phyloP scores from a whole-genome alignment of 2,329 filamentous ascomycete genomes.

The Cladosporium austrohemisphaericum region DNA sequence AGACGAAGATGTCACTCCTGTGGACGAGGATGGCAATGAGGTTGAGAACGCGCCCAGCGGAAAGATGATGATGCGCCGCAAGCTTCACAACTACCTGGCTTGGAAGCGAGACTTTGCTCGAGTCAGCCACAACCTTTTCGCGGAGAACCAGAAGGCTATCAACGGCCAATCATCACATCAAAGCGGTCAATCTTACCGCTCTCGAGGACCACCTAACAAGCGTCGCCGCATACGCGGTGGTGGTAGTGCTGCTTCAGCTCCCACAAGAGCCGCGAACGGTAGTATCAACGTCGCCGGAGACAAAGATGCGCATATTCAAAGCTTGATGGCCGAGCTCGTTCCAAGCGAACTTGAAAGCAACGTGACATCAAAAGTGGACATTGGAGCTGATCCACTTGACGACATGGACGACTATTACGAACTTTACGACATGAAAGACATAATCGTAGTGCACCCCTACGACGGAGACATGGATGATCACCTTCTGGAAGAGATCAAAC shows the following conservation, averaged over 20 bases:
- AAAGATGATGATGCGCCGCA: conserved; percentile 84
- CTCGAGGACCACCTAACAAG: conserved; percentile 74
- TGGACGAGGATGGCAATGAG: conserved; percentile 50
- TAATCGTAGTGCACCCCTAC: conserved; percentile 87
- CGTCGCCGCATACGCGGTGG: conserved; percentile 79
- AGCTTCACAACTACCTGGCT: conserved; percentile 76
- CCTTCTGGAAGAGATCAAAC: conserved; percentile 89
- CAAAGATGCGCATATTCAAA: conserved; percentile 74
- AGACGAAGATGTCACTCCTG: conserved; percentile 26
- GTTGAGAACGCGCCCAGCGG: conserved; percentile 59
- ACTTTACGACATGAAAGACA: conserved; percentile 84
- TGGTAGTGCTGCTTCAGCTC: conserved; percentile 54
- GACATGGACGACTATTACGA: conserved; percentile 91
- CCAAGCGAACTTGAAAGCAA: conserved; percentile 72
- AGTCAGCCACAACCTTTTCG: conserved; percentile 73
- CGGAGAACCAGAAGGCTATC: conserved; percentile 74
- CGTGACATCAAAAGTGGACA: conserved; percentile 63
- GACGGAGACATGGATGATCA: conserved; percentile 95
- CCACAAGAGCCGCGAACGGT: conserved; percentile 66
- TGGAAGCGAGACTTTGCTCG: conserved; percentile 90
- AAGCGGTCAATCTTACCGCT: conserved; percentile 48
- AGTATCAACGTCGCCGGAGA: conserved; percentile 77
- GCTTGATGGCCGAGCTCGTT: conserved; percentile 76
- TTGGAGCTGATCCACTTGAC: conserved; percentile 74
- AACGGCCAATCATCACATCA: conserved; percentile 55